Conservation (phyloP, 805 yeast species). For the Saturnispora dispora region DNA sequence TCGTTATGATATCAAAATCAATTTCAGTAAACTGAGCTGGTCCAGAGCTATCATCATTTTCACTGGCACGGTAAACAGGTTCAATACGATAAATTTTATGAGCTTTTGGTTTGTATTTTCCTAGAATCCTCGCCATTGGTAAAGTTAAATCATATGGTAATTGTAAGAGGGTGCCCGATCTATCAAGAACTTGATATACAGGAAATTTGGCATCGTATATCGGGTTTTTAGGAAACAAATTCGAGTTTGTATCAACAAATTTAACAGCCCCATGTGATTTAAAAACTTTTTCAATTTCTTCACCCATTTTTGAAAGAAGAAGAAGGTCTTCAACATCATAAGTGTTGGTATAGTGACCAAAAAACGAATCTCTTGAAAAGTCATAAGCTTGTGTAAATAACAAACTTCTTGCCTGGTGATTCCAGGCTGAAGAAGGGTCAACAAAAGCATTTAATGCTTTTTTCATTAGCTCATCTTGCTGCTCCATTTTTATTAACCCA, state of each 20-base stretch:
- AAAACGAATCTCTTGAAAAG: slow-evolving; percentile 75
- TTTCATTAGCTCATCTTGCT: slow-evolving; percentile 81
- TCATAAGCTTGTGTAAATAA: slow-evolving; percentile 79
- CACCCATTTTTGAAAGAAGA: slow-evolving; percentile 50
- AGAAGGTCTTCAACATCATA: slow-evolving; percentile 39
- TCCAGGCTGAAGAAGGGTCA: slow-evolving; percentile 91
- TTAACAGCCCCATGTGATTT: slow-evolving; percentile 82
- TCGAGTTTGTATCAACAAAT: slow-evolving; percentile 45
- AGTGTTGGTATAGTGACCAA: slow-evolving; percentile 40
- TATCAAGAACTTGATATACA: slow-evolving; percentile 74
- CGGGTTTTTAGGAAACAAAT: slow-evolving; percentile 76
- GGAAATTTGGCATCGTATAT: slow-evolving; percentile 53
- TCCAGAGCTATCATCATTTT: slow-evolving; percentile 50
- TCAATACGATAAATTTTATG: slow-evolving; percentile 67
- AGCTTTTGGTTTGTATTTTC: slow-evolving; percentile 46
- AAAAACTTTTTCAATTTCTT: slow-evolving; percentile 55
- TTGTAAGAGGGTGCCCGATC: slow-evolving; percentile 80
- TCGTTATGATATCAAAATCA: slow-evolving; percentile 72
- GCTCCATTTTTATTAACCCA: slow-evolving; percentile 79
- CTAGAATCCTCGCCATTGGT: slow-evolving; percentile 80
- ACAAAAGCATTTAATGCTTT: slow-evolving; percentile 81
- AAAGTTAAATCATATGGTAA: slow-evolving; percentile 82
- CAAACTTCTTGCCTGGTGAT: slow-evolving; percentile 80
- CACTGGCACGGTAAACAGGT: slow-evolving; percentile 68
- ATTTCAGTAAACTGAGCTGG: slow-evolving; percentile 75